Conservation (phyloP, 352 stramenopile species). For the Globisporangium paddicum region DNA sequence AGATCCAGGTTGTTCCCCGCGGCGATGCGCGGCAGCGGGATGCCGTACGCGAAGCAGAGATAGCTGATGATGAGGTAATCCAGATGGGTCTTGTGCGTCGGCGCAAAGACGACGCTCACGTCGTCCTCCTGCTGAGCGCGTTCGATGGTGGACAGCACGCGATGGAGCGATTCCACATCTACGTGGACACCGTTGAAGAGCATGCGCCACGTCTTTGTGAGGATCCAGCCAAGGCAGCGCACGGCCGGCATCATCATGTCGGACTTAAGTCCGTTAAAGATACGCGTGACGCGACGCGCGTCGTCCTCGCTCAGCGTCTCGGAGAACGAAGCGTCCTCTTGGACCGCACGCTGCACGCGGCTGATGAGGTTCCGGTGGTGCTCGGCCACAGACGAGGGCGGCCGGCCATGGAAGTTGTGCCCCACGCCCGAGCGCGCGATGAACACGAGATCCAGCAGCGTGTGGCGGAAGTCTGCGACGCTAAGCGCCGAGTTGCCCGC, state of each 20-base stretch:
- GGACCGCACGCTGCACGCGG: slow-evolving; percentile 21
- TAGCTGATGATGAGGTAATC: slow-evolving; percentile 92
- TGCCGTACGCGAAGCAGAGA: slow-evolving; percentile 84
- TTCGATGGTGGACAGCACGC: slow-evolving; percentile 49
- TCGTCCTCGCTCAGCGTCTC: slow-evolving; percentile 18
- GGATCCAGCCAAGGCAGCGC: slow-evolving; percentile 65
- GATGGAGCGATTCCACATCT: slow-evolving; percentile 57
- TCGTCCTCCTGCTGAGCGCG: slow-evolving; percentile 19
- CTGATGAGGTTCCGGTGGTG: slow-evolving; percentile 44
- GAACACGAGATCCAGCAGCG: slow-evolving; percentile 68
- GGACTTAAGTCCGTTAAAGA: slow-evolving; percentile 63
- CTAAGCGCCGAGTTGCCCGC: slow-evolving; percentile 17
- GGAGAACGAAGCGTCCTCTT: no score
- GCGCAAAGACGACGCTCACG: slow-evolving; percentile 77
- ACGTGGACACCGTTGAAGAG: slow-evolving; percentile 72
- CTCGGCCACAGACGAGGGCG: slow-evolving; percentile 28
- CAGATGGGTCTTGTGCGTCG: slow-evolving; percentile 87
- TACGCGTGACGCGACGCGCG: slow-evolving; percentile 33
- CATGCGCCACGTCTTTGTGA: slow-evolving; percentile 77
- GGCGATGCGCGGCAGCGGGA: slow-evolving; percentile 80
- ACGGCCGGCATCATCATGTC: slow-evolving; percentile 76
- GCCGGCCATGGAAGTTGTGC: slow-evolving; percentile 46
- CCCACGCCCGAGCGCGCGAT: slow-evolving; percentile 42
- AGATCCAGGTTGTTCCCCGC: slow-evolving; percentile 88
- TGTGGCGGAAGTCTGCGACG: slow-evolving; percentile 43